Percentiles rank a stretch among this genome's conserved stretches.
phyloP scores from a whole-genome alignment of 83 land plant species.

The Larix sibirica region DNA sequence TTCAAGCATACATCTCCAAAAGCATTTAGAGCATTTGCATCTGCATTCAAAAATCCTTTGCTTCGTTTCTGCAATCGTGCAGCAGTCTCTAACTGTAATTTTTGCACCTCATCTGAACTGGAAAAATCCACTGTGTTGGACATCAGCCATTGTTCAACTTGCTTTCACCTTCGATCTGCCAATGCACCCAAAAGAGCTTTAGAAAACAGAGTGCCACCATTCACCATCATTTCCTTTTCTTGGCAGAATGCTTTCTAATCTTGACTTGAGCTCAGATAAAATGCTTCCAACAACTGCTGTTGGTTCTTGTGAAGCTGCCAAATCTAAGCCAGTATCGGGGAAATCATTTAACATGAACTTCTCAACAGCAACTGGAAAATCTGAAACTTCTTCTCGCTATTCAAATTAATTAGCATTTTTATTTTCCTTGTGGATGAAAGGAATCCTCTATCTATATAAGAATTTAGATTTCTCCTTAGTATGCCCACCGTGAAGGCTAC shows the following conservation, averaged over 20 bases:
- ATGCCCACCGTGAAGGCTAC: slow-evolving; percentile 20
- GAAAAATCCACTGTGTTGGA: slow-evolving; percentile 21
- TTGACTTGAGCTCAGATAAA: too few relatives aligned
- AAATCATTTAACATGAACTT: too few relatives aligned
- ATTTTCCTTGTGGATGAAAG: too few relatives aligned
- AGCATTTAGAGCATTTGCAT: slow-evolving; percentile 28
- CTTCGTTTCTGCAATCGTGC: slow-evolving; percentile 17
- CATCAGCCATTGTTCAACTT: slow-evolving; percentile 21
- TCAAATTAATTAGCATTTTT: too few relatives aligned
- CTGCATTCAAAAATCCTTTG: slow-evolving; percentile 23
- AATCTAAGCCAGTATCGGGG: too few relatives aligned
- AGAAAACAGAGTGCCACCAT: slow-evolving; percentile 23
- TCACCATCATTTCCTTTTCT: slow-evolving; percentile 19
- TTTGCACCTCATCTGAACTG: slow-evolving; percentile 28
- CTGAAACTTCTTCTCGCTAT: too few relatives aligned
- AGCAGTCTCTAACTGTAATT: slow-evolving; percentile 18
- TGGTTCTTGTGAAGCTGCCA: too few relatives aligned
- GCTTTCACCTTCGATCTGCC: slow-evolving; percentile 18
- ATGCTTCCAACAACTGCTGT: too few relatives aligned
- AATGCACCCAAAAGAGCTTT: slow-evolving; percentile 22
- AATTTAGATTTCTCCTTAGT: slow-evolving; percentile 16
- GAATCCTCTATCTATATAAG: slow-evolving; percentile 9
- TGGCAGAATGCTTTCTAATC: too few relatives aligned
- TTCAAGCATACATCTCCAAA: slow-evolving; percentile 26
- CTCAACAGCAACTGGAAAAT: too few relatives aligned